Evolutionary conservation across 108 stramenopile species (phyloP).

Genomic region (Poteriospumella lacustris): DNA sequence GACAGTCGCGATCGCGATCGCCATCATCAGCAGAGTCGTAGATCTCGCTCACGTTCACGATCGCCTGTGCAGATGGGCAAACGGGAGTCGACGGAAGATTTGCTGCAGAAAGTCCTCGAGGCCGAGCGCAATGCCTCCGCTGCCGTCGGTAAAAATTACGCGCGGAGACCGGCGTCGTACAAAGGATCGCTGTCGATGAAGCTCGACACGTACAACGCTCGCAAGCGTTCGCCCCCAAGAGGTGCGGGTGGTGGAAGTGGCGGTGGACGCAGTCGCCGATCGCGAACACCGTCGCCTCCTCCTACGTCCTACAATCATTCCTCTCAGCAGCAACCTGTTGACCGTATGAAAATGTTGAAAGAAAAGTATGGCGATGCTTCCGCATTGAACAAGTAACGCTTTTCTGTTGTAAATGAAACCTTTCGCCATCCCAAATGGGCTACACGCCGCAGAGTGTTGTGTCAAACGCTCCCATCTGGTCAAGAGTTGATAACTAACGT

Average conservation of each 20-base stretch:
- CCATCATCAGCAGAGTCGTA: conserved; percentile 31
- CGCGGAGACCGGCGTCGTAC: conserved; percentile 39
- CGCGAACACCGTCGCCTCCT: conserved; percentile 35
- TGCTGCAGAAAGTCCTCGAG: conserved; percentile 33
- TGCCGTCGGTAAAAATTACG: conserved; percentile 46
- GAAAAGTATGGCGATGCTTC: conserved; percentile 46
- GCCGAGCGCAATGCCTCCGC: conserved; percentile 38
- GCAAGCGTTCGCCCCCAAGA: conserved; percentile 31
- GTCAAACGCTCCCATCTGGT: too few relatives aligned
- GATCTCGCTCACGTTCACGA: too few relatives aligned
- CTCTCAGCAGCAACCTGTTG: neutral
- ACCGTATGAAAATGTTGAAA: conserved; percentile 40
- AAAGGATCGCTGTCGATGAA: conserved; percentile 50
- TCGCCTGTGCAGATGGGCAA: too few relatives aligned
- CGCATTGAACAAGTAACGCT: conserved; percentile 22
- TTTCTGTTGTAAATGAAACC: too few relatives aligned
- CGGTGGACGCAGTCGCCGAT: neutral
- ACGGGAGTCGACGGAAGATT: neutral
- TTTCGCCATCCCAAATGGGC: too few relatives aligned
- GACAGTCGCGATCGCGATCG: neutral
- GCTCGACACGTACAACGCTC: conserved; percentile 45
- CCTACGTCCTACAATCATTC: conserved; percentile 32
- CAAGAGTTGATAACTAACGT: too few relatives aligned
- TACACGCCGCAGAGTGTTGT: too few relatives aligned
- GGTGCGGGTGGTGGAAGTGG: too few relatives aligned